Evolutionary conservation across 179 eudicot genomes (phyloP).

Genomic region (Spergularia azorica): DNA sequence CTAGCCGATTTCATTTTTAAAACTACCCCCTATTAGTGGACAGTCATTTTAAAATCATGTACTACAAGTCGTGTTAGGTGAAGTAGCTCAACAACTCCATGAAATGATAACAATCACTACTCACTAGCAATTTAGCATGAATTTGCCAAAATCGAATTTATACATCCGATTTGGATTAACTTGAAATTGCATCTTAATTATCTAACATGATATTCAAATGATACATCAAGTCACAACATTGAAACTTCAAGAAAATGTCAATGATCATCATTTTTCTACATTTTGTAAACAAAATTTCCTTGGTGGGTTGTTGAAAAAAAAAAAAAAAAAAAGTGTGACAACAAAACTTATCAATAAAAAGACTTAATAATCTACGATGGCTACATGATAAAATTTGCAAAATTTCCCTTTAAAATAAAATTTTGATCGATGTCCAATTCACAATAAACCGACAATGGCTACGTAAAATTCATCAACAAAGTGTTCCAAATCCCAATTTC

Average conservation of each 20-base stretch:
- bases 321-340: too few relatives aligned
- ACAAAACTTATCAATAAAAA: background rate
- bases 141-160: background rate
- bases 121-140: too few relatives aligned
- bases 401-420: background rate
- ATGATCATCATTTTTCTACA: too few relatives aligned
- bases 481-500: background rate
- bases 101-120: too few relatives aligned
- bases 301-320: too few relatives aligned
- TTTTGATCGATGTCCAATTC: background rate
- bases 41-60: background rate
- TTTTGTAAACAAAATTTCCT: too few relatives aligned
- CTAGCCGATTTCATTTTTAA: background rate
- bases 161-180: background rate
- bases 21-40: too few relatives aligned
- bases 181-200: background rate
- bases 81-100: conserved; percentile 3
- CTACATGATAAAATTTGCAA: background rate
- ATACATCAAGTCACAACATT: too few relatives aligned
- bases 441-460: background rate
- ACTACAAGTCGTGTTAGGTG: background rate
- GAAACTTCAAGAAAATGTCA: too few relatives aligned
- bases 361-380: too few relatives aligned
- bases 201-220: background rate
- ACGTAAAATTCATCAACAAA: background rate